Evolutionary conservation across 2,329 filamentous ascomycete species (phyloP), one percentile per base, ranked within the genome.

Genomic region (Fusarium veterinarium): DNA sequence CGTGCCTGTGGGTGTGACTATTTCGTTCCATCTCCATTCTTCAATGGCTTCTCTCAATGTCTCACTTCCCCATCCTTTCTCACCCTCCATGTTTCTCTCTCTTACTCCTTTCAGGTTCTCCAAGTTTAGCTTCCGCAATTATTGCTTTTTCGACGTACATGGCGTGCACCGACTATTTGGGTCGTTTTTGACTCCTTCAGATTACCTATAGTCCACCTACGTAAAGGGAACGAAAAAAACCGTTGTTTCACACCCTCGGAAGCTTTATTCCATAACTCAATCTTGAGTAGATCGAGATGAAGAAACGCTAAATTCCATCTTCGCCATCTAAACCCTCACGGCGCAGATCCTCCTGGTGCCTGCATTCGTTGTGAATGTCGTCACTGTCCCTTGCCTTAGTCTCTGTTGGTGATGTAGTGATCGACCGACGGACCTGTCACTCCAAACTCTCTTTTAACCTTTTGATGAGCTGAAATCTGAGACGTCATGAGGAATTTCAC

Each of bases 51-150:
- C 66, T 69, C 51, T 44, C 41, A 67, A 71, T 71, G 68, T 71
- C 68, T 71, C 67, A 71, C 67, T 67, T 55, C 68, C 56, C 68
- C 68, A 58, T 55, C 55, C 37, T 69, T 56, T 58, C 33, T 44
- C 38, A 41, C 33, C 67, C 35, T 40, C 38, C 45, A 62, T 71
- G 66, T 67, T 59, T 68, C 58, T 68, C 67, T 51, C 40, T 53
- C 56, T 65, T 60, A 38, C 59, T 69, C 67, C 56, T 62, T 71
- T 42, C 67, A 57, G 61, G 37, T 62, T 28, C 30, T 44, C 58
- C 46, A 64, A 48, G 30, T 46, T 62, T 69, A 69, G 38, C 61
- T 67, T 59, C 70, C 71, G 66, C 40, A 38, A 44, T 53, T 41
- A 33, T 71, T 60, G 38, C 59, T 71, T 67, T 60, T 65, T 57